Percentiles rank a stretch among this genome's conserved stretches.
These are phyloP conservation scores for Sambucus nigra DNA, from an alignment of 129 eudicot genomes.

Conservation along the genomic window DNA sequence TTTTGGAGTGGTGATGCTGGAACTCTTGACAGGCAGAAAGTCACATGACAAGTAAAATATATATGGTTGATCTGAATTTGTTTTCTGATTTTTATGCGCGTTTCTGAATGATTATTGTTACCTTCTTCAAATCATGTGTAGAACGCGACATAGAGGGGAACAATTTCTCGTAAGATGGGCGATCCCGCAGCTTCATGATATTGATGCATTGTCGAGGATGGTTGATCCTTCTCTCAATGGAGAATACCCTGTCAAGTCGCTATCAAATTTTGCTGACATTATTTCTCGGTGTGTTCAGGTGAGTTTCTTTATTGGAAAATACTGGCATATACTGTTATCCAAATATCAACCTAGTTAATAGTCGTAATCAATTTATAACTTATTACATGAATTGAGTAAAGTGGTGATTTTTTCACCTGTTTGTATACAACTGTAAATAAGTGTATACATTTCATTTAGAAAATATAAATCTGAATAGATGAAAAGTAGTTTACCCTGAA, in stretches of 20 bases:
- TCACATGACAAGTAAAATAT: constrained; percentile 71
- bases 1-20: constrained; percentile 94
- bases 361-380: too few species aligned
- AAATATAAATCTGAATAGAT: too few species aligned
- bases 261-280: constrained; percentile 83
- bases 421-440: too few species aligned
- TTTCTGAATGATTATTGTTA: not conserved
- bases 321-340: too few species aligned
- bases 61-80: not conserved
- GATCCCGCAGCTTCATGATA: constrained; percentile 81
- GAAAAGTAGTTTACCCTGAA: too few species aligned
- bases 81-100: not conserved
- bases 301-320: constrained; percentile 19
- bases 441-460: not conserved
- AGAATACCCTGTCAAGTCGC: constrained; percentile 58
- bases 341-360: too few species aligned
- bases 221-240: constrained; percentile 88
- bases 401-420: too few species aligned
- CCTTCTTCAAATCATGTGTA: constrained; percentile 15
- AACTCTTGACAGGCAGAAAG: constrained; percentile 84
- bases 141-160: constrained; percentile 74
- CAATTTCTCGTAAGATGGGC: constrained; percentile 95
- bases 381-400: too few species aligned
- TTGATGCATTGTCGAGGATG: constrained; percentile 78
- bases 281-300: constrained; percentile 88